These are phyloP conservation scores for Chytridiales sp. DNA, from an alignment of 371 early-diverging fungal genomes.

Conservation along the genomic window DNA sequence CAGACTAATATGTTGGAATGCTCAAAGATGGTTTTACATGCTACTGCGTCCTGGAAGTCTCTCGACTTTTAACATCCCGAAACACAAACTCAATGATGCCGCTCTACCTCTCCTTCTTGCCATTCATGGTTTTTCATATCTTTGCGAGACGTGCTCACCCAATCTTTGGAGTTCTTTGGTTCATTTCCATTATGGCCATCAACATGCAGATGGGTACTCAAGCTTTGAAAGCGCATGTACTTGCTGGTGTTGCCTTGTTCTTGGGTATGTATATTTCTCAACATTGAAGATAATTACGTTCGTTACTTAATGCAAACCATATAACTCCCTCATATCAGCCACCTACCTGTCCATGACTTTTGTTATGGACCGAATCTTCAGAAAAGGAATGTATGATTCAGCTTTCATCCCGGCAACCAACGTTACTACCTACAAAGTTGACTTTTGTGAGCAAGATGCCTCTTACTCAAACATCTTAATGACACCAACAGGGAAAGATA, in stretches of 20 bases:
- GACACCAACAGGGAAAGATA: too few species aligned
- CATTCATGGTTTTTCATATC: slow-evolving; percentile 32
- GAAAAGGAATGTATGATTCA: neutral
- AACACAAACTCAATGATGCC: slow-evolving; percentile 32
- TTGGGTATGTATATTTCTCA: slow-evolving; percentile 16
- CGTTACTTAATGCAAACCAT: neutral
- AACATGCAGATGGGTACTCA: slow-evolving; percentile 35
- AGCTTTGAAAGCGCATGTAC: slow-evolving; percentile 27
- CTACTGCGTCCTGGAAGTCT: slow-evolving; percentile 20
- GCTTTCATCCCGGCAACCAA: neutral
- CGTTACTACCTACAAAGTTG: neutral
- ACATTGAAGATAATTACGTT: too few species aligned
- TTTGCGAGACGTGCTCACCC: slow-evolving; percentile 31
- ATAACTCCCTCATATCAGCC: neutral
- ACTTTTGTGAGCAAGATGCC: too few species aligned
- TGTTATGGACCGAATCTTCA: neutral
- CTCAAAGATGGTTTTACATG: slow-evolving; percentile 25
- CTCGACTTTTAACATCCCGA: slow-evolving; percentile 17
- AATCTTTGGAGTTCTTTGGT: slow-evolving; percentile 38
- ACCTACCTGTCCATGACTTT: slow-evolving; percentile 5
- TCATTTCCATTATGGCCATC: slow-evolving; percentile 37
- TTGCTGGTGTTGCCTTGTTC: slow-evolving; percentile 17
- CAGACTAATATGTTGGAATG: neutral
- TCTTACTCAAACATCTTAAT: too few species aligned
- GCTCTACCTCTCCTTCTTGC: slow-evolving; percentile 32